Conservation (phyloP, 257 asterid genomes). For the Solanum phureja region DNA sequence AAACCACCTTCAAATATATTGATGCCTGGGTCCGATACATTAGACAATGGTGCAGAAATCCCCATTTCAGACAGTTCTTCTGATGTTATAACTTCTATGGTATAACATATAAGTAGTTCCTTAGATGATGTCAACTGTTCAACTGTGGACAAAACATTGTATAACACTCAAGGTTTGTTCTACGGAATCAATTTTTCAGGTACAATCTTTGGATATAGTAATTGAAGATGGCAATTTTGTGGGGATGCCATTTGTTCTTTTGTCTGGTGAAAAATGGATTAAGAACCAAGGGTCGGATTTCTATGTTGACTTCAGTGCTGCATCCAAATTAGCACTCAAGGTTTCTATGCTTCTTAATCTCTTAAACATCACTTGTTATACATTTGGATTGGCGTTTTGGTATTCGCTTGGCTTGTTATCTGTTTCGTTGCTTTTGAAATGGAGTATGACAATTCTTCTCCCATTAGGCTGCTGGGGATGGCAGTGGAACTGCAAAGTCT, state of each 20-base stretch:
- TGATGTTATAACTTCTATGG: constrained; percentile 41
- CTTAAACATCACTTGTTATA: background rate
- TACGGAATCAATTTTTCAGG: constrained; percentile 34
- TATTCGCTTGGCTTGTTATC: background rate
- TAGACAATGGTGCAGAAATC: constrained; percentile 58
- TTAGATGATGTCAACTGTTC: background rate
- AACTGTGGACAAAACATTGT: background rate
- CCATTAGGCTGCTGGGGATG: constrained; percentile 49
- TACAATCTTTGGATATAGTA: constrained; percentile 67
- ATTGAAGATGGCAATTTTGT: constrained; percentile 57
- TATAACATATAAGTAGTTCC: constrained; percentile 12
- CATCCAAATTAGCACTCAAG: constrained; percentile 18
- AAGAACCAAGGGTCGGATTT: constrained; percentile 81
- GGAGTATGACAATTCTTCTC: background rate
- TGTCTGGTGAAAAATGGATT: constrained; percentile 72
- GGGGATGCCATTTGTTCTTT: constrained; percentile 97
- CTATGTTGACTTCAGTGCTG: constrained; percentile 47
- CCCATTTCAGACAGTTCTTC: constrained; percentile 31
- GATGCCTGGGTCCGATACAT: constrained; percentile 61
- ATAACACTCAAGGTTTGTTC: background rate
- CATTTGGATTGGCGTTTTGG: background rate
- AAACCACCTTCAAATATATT: constrained; percentile 55
- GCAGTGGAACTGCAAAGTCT: constrained; percentile 68
- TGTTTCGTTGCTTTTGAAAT: background rate
- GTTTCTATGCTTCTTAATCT: constrained; percentile 11